Evolutionary conservation across 805 yeast genomes (phyloP).

Genomic region (Vanderwaltozyma polyspora): DNA sequence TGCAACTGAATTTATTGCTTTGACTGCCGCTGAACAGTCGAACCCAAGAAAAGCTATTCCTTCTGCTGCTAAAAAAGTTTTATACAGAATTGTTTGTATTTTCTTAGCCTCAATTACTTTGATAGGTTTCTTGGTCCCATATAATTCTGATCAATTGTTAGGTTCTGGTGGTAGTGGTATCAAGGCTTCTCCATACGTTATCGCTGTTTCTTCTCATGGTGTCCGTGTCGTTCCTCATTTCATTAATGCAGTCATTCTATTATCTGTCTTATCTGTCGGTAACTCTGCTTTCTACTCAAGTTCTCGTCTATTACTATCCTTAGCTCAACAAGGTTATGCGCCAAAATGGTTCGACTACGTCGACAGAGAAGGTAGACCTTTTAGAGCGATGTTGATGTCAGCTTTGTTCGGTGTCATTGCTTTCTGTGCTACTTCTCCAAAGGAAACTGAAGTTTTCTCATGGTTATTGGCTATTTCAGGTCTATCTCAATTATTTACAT

Average conservation of each 20-base stretch:
- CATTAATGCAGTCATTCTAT: slow-evolving; percentile 51
- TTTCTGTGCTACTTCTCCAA: slow-evolving; percentile 52
- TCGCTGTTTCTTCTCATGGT: slow-evolving; percentile 50
- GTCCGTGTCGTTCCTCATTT: slow-evolving; percentile 49
- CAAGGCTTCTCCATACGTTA: slow-evolving; percentile 65
- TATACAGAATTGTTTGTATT: slow-evolving; percentile 53
- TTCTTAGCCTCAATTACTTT: slow-evolving; percentile 43
- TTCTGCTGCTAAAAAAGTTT: slow-evolving; percentile 57
- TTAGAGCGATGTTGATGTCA: slow-evolving; percentile 39
- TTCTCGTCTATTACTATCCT: slow-evolving; percentile 41
- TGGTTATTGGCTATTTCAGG: slow-evolving; percentile 59
- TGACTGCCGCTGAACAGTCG: slow-evolving; percentile 61
- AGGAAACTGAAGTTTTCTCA: slow-evolving; percentile 46
- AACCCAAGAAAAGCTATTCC: slow-evolving; percentile 55
- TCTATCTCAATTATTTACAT: slow-evolving; percentile 50
- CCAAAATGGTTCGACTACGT: slow-evolving; percentile 45
- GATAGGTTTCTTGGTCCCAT: slow-evolving; percentile 52
- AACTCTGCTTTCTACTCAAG: slow-evolving; percentile 44
- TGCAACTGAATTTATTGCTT: slow-evolving; percentile 54
- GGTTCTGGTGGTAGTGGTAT: slow-evolving; percentile 39
- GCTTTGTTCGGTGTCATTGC: slow-evolving; percentile 49
- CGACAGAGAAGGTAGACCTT: slow-evolving; percentile 57
- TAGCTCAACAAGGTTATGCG: slow-evolving; percentile 51
- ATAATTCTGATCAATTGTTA: slow-evolving; percentile 37
- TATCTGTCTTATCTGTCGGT: slow-evolving; percentile 49